These are phyloP conservation scores for Stephanodiscus minutulus DNA, from an alignment of 108 stramenopile genomes.

Conservation along the genomic window DNA sequence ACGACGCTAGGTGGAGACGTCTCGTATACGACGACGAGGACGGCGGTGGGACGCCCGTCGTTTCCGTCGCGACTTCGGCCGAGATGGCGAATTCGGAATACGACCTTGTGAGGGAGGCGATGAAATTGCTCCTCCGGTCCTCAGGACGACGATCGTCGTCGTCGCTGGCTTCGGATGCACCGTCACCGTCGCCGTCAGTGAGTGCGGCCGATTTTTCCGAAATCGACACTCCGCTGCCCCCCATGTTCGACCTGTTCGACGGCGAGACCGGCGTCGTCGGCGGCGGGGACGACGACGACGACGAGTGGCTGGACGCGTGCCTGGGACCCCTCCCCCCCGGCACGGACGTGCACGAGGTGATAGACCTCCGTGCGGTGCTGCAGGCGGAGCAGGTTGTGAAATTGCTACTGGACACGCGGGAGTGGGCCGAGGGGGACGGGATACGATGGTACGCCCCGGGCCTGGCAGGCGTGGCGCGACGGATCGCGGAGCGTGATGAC, in stretches of 20 bases:
- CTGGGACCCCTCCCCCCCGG: conserved; percentile 25
- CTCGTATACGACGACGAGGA: neutral
- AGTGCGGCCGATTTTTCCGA: conserved; percentile 11
- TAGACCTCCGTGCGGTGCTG: conserved; percentile 67
- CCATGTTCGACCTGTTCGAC: conserved; percentile 60
- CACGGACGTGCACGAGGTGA: conserved; percentile 21
- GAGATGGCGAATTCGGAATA: conserved; percentile 59
- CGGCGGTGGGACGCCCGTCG: conserved; percentile 21
- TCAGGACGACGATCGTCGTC: neutral
- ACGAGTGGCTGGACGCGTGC: conserved; percentile 68
- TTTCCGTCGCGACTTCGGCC: conserved; percentile 57
- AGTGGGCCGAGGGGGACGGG: conserved; percentile 56
- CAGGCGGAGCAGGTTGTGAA: conserved; percentile 75
- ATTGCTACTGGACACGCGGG: conserved; percentile 49
- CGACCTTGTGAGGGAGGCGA: conserved; percentile 62
- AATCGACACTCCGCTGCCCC: conserved; percentile 43
- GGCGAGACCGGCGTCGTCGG: neutral
- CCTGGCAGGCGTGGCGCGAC: conserved; percentile 39
- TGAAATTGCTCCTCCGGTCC: neutral
- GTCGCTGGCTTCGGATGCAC: conserved; percentile 1
- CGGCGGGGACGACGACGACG: conserved; percentile 63
- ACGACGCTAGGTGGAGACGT: neutral
- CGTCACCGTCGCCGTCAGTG: too few species aligned
- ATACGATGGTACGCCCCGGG: conserved; percentile 33
- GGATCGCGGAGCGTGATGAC: conserved; percentile 26